Base-by-base conservation (phyloP, 2,329 filamentous ascomycete genomes). In the Ceratocystiopsis brevicomis region DNA sequence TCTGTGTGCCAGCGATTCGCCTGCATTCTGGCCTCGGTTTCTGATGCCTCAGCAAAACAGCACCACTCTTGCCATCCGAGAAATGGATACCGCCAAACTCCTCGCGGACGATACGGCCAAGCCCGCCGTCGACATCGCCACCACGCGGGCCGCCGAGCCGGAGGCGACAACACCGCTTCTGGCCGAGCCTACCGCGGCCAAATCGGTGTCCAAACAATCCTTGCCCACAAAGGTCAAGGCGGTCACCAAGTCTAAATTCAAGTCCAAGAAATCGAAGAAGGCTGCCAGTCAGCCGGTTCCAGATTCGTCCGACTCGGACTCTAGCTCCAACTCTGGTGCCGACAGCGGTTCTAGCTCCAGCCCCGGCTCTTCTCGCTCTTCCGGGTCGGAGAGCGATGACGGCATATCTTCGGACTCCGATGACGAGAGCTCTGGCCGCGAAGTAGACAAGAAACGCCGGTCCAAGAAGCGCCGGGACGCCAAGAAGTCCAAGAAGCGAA, bases 401-500 rank as follows among this genome's bases (percentile, higher is more conserved):
- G 10, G 8, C 25, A 30, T 8, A 8, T 21, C 21, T 8, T 21
- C 25, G 25, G 25, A 30, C 2, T 51, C 47, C 32, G 45, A 46
- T 25, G 51, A 52, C 0, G 53, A 51, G 10, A 53, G 47, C 8
- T 52, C 50, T 9, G 50, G 50, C 42, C 37, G 40, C 1, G 48
- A 47, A 38, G 51, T 52, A 15, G 41, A 47, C 21, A 58, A 55
- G 45, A 57, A 55, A 46, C 45, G 49, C 40, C 50, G 50, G 8
- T 41, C 49, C 21, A 59, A 57, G 50, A 59, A 56, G 43, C 56
- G 54, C 2, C 52, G 52, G 19, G 53, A 54, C 15, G n/a, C 45
- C 6, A 51, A 51, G 12, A 58, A 56, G 39, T 18, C 48, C 32
- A 59, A 55, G 47, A 56, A 54, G 43, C 56, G 54, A 44, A 54